A percentile compares a stretch with the other conserved stretches of the same genome.
Evolutionary conservation across 768 basidiomycete species (phyloP).

Genomic region (Podaxis sp.): DNA sequence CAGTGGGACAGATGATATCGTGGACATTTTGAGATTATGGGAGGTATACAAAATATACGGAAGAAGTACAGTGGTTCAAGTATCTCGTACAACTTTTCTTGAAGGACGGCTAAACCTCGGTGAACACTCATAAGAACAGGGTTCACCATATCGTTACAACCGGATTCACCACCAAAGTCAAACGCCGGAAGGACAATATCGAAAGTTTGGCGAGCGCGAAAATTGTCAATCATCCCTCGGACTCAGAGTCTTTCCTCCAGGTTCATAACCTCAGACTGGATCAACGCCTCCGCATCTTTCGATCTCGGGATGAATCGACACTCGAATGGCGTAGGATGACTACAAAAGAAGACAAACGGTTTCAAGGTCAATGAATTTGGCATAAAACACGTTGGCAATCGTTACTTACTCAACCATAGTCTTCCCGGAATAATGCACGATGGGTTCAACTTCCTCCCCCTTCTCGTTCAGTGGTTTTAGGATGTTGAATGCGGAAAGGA

Average conservation of each 20-base stretch:
- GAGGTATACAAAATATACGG: too few species aligned
- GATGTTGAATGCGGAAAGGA: conserved; percentile 20
- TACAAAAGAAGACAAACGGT: background rate
- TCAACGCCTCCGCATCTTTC: background rate
- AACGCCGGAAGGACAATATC: too few species aligned
- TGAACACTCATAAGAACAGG: too few species aligned
- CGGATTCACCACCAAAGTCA: too few species aligned
- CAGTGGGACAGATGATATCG: too few species aligned
- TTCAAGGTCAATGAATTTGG: background rate
- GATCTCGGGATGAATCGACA: conserved; percentile 3
- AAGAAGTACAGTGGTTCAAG: too few species aligned
- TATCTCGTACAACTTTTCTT: too few species aligned
- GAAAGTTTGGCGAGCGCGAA: too few species aligned
- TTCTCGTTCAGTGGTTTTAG: conserved; percentile 18
- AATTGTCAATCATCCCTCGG: too few species aligned
- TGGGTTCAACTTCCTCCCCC: conserved; percentile 17
- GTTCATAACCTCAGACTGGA: background rate
- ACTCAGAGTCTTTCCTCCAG: background rate
- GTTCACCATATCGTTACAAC: too few species aligned
- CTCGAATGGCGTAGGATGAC: conserved; percentile 4
- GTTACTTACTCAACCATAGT: conserved; percentile 8
- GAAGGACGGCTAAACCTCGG: too few species aligned
- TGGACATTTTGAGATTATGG: too few species aligned
- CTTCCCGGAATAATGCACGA: conserved; percentile 3
- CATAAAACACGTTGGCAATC: background rate